These are phyloP conservation scores for Tetrapisispora taiwanensis DNA, from an alignment of 805 yeast genomes.

Conservation along the genomic window DNA sequence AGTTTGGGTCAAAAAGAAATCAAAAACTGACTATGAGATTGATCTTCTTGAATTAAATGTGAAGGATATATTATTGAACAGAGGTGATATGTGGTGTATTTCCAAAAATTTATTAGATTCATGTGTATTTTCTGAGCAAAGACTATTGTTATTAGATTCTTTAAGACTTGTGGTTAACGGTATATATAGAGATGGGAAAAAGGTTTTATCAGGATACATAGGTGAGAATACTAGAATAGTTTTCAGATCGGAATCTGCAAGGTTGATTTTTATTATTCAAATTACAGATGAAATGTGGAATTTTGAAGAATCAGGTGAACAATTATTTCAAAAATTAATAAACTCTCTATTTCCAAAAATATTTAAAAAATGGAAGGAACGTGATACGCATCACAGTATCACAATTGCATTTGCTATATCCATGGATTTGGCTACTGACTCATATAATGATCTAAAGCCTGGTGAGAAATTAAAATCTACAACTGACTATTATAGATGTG, in stretches of 20 bases:
- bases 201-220: slow-evolving; percentile 64
- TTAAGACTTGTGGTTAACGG: slow-evolving; percentile 56
- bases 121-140: slow-evolving; percentile 60
- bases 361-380: slow-evolving; percentile 76
- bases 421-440: slow-evolving; percentile 42
- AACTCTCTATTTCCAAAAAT: slow-evolving; percentile 87
- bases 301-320: slow-evolving; percentile 93
- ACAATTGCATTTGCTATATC: slow-evolving; percentile 81
- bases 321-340: slow-evolving; percentile 82
- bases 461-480: slow-evolving; percentile 66
- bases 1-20: slow-evolving; percentile 46
- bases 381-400: slow-evolving; percentile 81
- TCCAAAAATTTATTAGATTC: slow-evolving; percentile 49
- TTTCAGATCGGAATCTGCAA: slow-evolving; percentile 85
- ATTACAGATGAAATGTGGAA: slow-evolving; percentile 96
- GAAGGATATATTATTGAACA: slow-evolving; percentile 67
- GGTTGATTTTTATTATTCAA: slow-evolving; percentile 73
- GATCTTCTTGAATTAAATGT: slow-evolving; percentile 76
- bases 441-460: slow-evolving; percentile 49
- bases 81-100: slow-evolving; percentile 91
- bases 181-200: slow-evolving; percentile 55
- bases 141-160: slow-evolving; percentile 49
- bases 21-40: slow-evolving; percentile 37
- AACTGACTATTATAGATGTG: slow-evolving; percentile 80
- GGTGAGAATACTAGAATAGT: slow-evolving; percentile 68